These are phyloP conservation scores for Penicillium taxi DNA, from an alignment of 495 filamentous ascomycete genomes.

Conservation along the genomic window DNA sequence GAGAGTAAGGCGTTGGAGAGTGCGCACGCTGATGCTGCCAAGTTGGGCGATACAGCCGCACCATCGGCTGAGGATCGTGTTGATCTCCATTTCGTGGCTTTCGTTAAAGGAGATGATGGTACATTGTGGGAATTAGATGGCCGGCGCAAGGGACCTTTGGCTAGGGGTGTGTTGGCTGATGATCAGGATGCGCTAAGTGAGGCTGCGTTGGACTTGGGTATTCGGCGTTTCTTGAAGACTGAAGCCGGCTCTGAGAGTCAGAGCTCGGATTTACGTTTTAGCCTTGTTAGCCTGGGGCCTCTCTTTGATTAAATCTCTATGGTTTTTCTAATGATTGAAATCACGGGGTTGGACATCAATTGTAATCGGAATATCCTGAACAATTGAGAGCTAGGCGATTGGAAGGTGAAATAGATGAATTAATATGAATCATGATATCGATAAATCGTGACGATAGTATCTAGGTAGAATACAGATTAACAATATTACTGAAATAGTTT, in stretches of 20 bases:
- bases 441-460: too few species aligned
- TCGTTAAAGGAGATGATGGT: constrained; percentile 66
- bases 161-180: constrained; percentile 44
- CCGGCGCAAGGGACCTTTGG: constrained; percentile 59
- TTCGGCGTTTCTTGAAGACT: constrained; percentile 52
- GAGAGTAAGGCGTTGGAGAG: constrained; percentile 59
- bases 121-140: constrained; percentile 84
- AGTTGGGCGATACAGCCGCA: constrained; percentile 62
- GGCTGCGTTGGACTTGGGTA: constrained; percentile 54
- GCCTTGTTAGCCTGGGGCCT: constrained; percentile 61
- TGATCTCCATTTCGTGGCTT: constrained; percentile 77
- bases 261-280: constrained; percentile 66
- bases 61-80: constrained; percentile 60
- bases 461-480: too few species aligned
- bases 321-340: background rate
- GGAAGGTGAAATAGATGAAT: too few species aligned
- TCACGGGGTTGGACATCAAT: too few species aligned
- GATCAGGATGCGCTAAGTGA: constrained; percentile 64
- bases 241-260: constrained; percentile 46
- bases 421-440: too few species aligned
- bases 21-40: constrained; percentile 65
- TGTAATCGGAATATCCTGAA: too few species aligned
- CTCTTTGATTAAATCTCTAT: constrained; percentile 45
- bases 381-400: too few species aligned
- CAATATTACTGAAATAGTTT: too few species aligned